Conservation (phyloP, 225 moss, liverwort and hornwort species). For the Anthoceros angustus region DNA sequence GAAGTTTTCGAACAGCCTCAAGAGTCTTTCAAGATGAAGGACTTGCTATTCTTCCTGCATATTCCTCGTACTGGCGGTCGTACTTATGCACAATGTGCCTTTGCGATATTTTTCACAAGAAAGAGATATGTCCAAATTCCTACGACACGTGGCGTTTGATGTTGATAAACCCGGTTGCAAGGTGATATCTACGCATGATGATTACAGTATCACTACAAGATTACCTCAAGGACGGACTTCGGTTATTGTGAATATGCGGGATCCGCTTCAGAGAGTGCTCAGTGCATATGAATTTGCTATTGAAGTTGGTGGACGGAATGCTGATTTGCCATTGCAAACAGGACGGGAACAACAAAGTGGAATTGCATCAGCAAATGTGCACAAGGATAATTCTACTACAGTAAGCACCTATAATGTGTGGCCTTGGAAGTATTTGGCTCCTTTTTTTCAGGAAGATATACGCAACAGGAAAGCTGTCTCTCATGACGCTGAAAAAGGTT, state of each 20-base stretch:
- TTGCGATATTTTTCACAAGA: neutral
- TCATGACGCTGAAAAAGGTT: too few relatives aligned
- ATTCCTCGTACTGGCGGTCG: neutral
- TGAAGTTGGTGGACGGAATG: constrained; percentile 22
- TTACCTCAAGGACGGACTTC: constrained; percentile 18
- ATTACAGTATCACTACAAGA: constrained; percentile 22
- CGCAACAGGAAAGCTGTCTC: constrained; percentile 6
- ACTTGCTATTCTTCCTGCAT: neutral
- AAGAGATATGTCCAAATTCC: neutral
- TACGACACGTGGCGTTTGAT: constrained; percentile 2
- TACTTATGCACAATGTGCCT: neutral
- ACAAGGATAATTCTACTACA: neutral
- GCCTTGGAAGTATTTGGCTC: constrained; percentile 42
- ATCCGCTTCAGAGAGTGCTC: constrained; percentile 22
- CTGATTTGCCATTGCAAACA: constrained; percentile 5
- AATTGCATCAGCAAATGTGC: neutral
- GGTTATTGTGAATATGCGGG: constrained; percentile 21
- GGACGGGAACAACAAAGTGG: neutral
- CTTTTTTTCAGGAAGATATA: constrained; percentile 19
- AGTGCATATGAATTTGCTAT: constrained; percentile 34
- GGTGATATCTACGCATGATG: constrained; percentile 31
- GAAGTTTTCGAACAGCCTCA: neutral
- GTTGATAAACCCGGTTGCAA: constrained; percentile 25
- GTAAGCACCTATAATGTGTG: constrained; percentile 28
- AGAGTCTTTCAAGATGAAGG: neutral